phyloP scores from a whole-genome alignment of 306 rosid species.

The Malus fusca region DNA sequence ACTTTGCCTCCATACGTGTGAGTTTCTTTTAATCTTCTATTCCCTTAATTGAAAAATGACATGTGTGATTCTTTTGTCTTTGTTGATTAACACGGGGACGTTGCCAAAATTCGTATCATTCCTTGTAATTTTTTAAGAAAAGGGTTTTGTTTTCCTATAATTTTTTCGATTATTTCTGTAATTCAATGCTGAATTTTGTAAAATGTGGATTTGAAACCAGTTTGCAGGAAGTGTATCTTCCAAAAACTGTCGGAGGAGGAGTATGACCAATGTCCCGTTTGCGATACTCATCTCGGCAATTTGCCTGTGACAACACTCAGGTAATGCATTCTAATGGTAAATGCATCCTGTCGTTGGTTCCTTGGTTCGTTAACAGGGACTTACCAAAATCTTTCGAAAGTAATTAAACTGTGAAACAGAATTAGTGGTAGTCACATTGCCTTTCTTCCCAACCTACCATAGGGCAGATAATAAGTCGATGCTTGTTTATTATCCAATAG shows the following conservation, averaged over 20 bases:
- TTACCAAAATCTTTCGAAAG: too few species aligned
- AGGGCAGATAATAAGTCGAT: too few species aligned
- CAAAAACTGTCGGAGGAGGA: slow-evolving; percentile 72
- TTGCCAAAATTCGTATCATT: background rate
- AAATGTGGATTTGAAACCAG: slow-evolving; percentile 37
- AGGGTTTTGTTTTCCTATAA: background rate
- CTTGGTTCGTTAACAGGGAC: too few species aligned
- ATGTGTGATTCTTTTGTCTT: background rate
- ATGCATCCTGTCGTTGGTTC: too few species aligned
- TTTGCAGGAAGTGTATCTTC: slow-evolving; percentile 89
- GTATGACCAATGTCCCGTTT: slow-evolving; percentile 68
- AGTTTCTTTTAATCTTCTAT: slow-evolving; percentile 8
- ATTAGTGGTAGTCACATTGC: too few species aligned
- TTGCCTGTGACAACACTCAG: slow-evolving; percentile 83
- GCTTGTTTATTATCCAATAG: too few species aligned
- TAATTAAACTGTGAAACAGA: too few species aligned
- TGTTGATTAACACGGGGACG: background rate
- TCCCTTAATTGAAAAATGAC: background rate
- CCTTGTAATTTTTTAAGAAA: background rate
- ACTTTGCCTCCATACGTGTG: slow-evolving; percentile 89
- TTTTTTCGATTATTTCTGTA: background rate
- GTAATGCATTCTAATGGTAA: slow-evolving; percentile 13
- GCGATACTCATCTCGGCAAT: slow-evolving; percentile 77
- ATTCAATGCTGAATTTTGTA: slow-evolving; percentile 15
- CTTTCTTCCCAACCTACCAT: too few species aligned